Evolutionary conservation across 2,329 filamentous ascomycete genomes (phyloP).

Genomic region (Colletotrichum limetticola): DNA sequence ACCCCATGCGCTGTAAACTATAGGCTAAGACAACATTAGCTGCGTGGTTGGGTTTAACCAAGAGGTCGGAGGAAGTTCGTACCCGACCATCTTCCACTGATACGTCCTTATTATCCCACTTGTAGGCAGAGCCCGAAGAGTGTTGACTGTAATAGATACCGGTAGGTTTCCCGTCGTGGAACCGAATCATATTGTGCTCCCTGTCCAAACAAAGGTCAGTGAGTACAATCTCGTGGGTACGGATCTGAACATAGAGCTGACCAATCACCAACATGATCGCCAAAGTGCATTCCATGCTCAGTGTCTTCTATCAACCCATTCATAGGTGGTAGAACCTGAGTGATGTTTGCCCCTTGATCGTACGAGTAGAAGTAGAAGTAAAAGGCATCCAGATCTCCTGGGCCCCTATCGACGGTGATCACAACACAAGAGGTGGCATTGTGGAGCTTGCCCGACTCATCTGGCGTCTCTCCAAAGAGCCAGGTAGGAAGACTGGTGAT

Average conservation of each 20-base stretch:
- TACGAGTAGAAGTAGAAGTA: not conserved
- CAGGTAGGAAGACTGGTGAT: not conserved
- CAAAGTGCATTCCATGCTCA: not conserved
- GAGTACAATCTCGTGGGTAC: not conserved
- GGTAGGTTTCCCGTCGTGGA: not conserved
- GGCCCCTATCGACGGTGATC: not conserved
- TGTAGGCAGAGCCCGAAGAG: not conserved
- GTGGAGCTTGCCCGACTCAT: not conserved
- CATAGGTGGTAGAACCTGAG: not conserved
- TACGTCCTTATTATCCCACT: not conserved
- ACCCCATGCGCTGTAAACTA: too few relatives aligned
- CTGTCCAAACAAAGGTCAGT: not conserved
- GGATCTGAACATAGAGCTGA: not conserved
- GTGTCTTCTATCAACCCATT: not conserved
- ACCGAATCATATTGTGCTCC: not conserved
- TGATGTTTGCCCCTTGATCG: not conserved
- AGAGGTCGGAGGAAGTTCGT: too few relatives aligned
- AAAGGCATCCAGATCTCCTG: not conserved
- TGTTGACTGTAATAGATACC: not conserved
- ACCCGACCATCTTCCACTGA: not conserved
- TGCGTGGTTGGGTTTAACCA: too few relatives aligned
- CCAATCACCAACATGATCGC: not conserved
- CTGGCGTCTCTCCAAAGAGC: not conserved
- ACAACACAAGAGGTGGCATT: not conserved
- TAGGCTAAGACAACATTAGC: too few relatives aligned